Percentiles rank a stretch among this genome's conserved stretches.
Conservation (phyloP, 1,284 basidiomycete genomes). For the Wallemia mellicola region DNA sequence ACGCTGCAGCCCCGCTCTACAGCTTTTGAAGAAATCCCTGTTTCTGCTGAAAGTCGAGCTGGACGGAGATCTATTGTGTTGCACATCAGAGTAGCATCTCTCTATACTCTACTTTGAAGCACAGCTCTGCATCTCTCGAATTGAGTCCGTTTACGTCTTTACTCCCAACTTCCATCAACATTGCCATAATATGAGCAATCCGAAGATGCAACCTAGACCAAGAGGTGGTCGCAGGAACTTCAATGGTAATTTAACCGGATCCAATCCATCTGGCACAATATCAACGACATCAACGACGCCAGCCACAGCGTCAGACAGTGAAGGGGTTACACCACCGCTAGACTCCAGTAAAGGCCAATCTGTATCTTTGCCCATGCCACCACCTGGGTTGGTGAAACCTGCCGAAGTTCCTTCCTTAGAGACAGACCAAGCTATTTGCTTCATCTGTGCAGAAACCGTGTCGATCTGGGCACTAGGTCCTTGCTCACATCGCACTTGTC, state of each 20-base stretch:
- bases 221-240: background rate
- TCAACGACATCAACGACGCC: background rate
- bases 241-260: background rate
- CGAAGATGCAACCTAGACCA: background rate
- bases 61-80: too few relatives aligned
- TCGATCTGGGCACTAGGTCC: slow-evolving; percentile 64
- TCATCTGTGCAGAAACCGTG: slow-evolving; percentile 84
- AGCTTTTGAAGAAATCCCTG: too few relatives aligned
- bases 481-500: slow-evolving; percentile 77
- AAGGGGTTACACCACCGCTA: background rate
- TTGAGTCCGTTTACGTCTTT: too few relatives aligned
- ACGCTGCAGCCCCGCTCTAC: too few relatives aligned
- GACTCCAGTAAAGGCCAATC: background rate
- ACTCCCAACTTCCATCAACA: background rate
- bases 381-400: background rate
- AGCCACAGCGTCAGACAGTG: background rate
- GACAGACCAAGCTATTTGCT: slow-evolving; percentile 26
- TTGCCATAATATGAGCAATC: background rate
- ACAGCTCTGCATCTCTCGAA: too few relatives aligned
- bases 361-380: background rate
- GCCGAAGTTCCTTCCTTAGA: slow-evolving; percentile 1
- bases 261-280: background rate
- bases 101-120: too few relatives aligned
- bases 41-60: too few relatives aligned
- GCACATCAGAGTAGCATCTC: too few relatives aligned